These are phyloP conservation scores for Elaeis oleifera DNA, from an alignment of 202 grass and related monocot species.

Conservation along the genomic window DNA sequence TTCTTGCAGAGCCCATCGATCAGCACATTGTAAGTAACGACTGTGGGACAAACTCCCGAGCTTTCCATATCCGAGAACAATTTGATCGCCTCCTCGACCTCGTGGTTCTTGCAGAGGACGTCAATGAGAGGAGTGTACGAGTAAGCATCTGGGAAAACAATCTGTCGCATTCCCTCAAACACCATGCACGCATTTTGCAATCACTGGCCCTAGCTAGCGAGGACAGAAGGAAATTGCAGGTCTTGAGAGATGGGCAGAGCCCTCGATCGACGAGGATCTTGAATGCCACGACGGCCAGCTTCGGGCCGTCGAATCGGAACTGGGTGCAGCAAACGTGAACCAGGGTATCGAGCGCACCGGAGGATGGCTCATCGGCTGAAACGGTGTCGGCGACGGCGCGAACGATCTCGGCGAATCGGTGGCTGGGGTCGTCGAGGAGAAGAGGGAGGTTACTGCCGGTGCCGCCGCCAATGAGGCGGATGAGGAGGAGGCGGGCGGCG, in stretches of 20 bases:
- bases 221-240: slow-evolving; percentile 48
- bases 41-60: slow-evolving; percentile 30
- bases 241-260: slow-evolving; percentile 41
- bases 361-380: slow-evolving; percentile 17
- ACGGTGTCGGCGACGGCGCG: slow-evolving; percentile 21
- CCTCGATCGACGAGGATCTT: slow-evolving; percentile 33
- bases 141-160: slow-evolving; percentile 33
- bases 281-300: slow-evolving; percentile 38
- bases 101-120: slow-evolving; percentile 41
- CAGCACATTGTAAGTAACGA: slow-evolving; percentile 63
- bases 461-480: slow-evolving; percentile 25
- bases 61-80: slow-evolving; percentile 50
- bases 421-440: slow-evolving; percentile 29
- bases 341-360: slow-evolving; percentile 34
- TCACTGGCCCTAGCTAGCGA: slow-evolving; percentile 17
- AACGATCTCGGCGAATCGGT: neutral
- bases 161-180: slow-evolving; percentile 53
- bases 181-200: slow-evolving; percentile 32
- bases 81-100: slow-evolving; percentile 31
- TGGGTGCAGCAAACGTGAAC: slow-evolving; percentile 41
- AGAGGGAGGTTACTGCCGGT: slow-evolving; percentile 27
- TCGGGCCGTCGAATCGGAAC: slow-evolving; percentile 15
- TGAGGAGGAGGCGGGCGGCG: slow-evolving; percentile 37
- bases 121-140: slow-evolving; percentile 60
- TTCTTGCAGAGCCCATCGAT: slow-evolving; percentile 68